These are phyloP conservation scores for Cladosporium sp. DNA, from an alignment of 2,329 filamentous ascomycete species.

Conservation along the genomic window DNA sequence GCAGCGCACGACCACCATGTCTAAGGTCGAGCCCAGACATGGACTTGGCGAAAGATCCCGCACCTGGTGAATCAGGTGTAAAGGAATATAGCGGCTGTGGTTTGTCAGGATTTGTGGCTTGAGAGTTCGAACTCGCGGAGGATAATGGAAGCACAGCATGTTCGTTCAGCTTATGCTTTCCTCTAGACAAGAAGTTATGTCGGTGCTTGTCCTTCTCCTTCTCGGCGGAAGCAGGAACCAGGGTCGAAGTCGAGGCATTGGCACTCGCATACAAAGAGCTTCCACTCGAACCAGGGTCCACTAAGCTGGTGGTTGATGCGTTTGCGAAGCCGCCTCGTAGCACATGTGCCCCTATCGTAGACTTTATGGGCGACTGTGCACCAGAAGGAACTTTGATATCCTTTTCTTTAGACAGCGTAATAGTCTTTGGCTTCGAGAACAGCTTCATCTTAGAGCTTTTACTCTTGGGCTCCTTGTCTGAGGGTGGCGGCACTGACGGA, in stretches of 20 bases:
- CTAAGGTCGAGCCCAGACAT: conserved; percentile 78
- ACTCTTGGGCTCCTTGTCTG: conserved; percentile 63
- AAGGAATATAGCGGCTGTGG: conserved; percentile 79
- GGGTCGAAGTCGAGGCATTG: conserved; percentile 76
- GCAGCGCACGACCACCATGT: conserved; percentile 72
- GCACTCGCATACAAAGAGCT: conserved; percentile 70
- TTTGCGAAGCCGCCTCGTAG: conserved; percentile 63
- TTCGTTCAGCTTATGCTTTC: conserved; percentile 75
- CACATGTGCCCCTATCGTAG: conserved; percentile 56
- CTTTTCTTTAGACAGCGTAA: conserved; percentile 67
- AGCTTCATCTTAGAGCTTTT: conserved; percentile 78
- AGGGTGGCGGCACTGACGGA: conserved; percentile 24
- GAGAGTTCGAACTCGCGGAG: conserved; percentile 74
- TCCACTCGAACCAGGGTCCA: conserved; percentile 57
- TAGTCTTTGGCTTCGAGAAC: conserved; percentile 75
- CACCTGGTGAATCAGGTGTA: conserved; percentile 71
- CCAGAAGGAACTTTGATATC: conserved; percentile 64
- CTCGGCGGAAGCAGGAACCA: conserved; percentile 64
- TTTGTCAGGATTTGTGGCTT: conserved; percentile 71
- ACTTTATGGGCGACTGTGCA: conserved; percentile 62
- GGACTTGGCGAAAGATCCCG: conserved; percentile 73
- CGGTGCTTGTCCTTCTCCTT: conserved; percentile 67
- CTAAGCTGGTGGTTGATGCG: conserved; percentile 69
- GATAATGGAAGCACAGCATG: conserved; percentile 68
- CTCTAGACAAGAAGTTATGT: conserved; percentile 75